Evolutionary conservation across 148 eudicot species (phyloP).

Genomic region (Arbutus unedo): DNA sequence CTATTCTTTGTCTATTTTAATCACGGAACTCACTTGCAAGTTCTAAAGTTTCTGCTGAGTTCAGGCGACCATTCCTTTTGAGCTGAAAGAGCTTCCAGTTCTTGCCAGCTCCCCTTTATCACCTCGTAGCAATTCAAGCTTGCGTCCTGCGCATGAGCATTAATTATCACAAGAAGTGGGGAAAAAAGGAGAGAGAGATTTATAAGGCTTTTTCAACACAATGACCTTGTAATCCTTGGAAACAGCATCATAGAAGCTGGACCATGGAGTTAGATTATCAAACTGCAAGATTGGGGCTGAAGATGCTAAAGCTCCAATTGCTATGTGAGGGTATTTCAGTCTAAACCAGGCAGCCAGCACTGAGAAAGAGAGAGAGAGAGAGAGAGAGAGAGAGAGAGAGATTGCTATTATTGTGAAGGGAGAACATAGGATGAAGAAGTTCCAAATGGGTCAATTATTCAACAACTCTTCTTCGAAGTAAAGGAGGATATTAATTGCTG

Average conservation of each 20-base stretch:
- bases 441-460: background rate
- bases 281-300: conserved; percentile 50
- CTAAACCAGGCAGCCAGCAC: conserved; percentile 60
- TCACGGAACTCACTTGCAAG: conserved; percentile 42
- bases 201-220: background rate
- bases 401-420: background rate
- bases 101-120: conserved; percentile 48
- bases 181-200: background rate
- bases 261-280: conserved; percentile 38
- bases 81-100: conserved; percentile 28
- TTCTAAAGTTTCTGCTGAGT: conserved; percentile 36
- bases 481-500: background rate
- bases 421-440: background rate
- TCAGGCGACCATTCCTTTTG: conserved; percentile 24
- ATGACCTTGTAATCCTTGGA: conserved; percentile 45
- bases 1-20: background rate
- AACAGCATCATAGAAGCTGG: conserved; percentile 45
- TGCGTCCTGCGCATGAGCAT: conserved; percentile 29
- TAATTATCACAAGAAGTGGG: background rate
- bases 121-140: conserved; percentile 45
- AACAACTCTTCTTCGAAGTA: too few relatives aligned
- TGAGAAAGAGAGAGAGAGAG: background rate
- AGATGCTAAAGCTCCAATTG: conserved; percentile 55
- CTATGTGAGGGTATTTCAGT: conserved; percentile 47
- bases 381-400: background rate